These are phyloP conservation scores for Paecilomyces formosus DNA, from an alignment of 2,329 filamentous ascomycete genomes.

Conservation along the genomic window DNA sequence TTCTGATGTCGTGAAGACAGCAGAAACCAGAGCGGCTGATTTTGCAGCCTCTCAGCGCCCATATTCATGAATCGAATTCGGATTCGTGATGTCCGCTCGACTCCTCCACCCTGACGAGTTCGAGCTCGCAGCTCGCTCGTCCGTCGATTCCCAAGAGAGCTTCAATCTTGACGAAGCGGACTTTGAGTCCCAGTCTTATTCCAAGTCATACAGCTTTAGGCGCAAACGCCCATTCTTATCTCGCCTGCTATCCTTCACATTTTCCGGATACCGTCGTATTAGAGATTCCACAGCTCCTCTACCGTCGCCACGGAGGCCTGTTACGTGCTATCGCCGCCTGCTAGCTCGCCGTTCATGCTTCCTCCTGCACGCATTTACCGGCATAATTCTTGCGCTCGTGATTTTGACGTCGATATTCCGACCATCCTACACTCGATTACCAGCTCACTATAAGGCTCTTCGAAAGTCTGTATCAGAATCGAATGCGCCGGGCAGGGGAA, in stretches of 20 bases:
- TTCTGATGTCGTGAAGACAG: background rate
- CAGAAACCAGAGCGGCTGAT: background rate
- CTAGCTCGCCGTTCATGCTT: constrained; percentile 23
- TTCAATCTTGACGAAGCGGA: constrained; percentile 37
- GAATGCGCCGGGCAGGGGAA: constrained; percentile 37
- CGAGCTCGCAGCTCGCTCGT: constrained; percentile 32
- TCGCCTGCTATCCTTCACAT: constrained; percentile 19
- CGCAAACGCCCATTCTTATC: constrained; percentile 17
- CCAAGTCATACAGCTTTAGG: constrained; percentile 16
- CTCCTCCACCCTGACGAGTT: constrained; percentile 35
- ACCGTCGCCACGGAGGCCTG: constrained; percentile 15
- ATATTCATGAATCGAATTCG: background rate
- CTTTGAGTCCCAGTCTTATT: constrained; percentile 30
- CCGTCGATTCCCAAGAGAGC: constrained; percentile 30
- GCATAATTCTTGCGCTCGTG: constrained; percentile 26
- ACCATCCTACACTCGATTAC: constrained; percentile 50
- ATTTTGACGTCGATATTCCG: constrained; percentile 42
- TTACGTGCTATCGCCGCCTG: constrained; percentile 17
- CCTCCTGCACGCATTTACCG: constrained; percentile 18
- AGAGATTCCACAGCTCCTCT: constrained; percentile 18
- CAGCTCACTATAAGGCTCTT: constrained; percentile 43
- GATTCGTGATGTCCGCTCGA: constrained; percentile 26
- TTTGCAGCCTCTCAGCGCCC: background rate
- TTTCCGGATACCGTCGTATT: constrained; percentile 23
- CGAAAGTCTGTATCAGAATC: constrained; percentile 22